A percentile compares a stretch with the other conserved stretches of the same genome.
Evolutionary conservation across 192 early-diverging fungal genomes (phyloP).

Genomic region (Umbelopsis isabellina): DNA sequence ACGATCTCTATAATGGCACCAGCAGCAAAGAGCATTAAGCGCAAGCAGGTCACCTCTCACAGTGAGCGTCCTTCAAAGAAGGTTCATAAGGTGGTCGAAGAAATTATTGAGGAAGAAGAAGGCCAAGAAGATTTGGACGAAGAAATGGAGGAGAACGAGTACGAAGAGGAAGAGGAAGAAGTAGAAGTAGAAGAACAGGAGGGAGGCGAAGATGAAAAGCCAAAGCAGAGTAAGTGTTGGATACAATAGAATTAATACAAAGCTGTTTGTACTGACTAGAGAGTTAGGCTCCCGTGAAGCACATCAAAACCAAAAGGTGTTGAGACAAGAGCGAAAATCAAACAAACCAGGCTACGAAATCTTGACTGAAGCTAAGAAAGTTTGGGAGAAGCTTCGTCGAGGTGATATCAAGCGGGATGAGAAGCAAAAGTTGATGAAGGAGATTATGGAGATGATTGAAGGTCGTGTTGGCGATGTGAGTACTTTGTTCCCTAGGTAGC

Average conservation of each 20-base stretch:
- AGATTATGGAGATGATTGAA: conserved; percentile 80
- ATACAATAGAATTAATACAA: neutral
- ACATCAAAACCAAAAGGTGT: conserved; percentile 59
- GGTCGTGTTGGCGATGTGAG: conserved; percentile 78
- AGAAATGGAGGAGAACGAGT: neutral
- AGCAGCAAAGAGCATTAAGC: conserved; percentile 31
- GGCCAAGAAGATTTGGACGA: neutral
- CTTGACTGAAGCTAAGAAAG: conserved; percentile 70
- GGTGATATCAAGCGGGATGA: conserved; percentile 68
- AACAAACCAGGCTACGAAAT: conserved; percentile 71
- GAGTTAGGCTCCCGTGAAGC: conserved; percentile 46
- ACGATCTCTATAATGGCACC: conserved; percentile 18
- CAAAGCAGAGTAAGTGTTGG: conserved; percentile 39
- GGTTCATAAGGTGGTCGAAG: conserved; percentile 35
- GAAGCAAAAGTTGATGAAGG: conserved; percentile 66
- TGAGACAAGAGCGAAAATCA: conserved; percentile 61
- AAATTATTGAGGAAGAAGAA: conserved; percentile 32
- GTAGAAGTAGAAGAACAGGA: conserved; percentile 36
- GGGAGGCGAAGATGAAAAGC: conserved; percentile 41
- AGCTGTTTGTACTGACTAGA: neutral
- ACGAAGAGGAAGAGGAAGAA: conserved; percentile 31
- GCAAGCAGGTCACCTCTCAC: conserved; percentile 37
- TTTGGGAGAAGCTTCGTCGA: conserved; percentile 87
- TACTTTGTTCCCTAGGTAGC: neutral
- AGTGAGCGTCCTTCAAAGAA: conserved; percentile 41